Percentiles rank a stretch among this genome's conserved stretches.
phyloP scores from a whole-genome alignment of 768 basidiomycete genomes.

The Crucibulum laeve region DNA sequence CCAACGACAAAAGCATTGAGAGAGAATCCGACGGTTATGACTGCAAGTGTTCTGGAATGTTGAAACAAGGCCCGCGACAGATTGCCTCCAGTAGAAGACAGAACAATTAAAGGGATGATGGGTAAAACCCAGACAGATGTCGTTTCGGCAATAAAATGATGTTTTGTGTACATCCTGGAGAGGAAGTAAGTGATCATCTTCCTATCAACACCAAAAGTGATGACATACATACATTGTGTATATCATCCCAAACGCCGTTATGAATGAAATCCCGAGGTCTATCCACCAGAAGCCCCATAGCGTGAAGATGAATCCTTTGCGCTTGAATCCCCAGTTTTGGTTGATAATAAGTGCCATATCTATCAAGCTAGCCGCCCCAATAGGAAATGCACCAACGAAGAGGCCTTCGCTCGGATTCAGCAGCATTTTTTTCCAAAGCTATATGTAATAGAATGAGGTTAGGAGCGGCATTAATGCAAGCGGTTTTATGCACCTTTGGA shows the following conservation, averaged over 20 bases:
- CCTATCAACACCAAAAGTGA: too few relatives aligned
- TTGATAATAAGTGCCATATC: slow-evolving; percentile 45
- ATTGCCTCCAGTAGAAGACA: neutral
- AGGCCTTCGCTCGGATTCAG: slow-evolving; percentile 42
- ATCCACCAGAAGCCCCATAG: slow-evolving; percentile 72
- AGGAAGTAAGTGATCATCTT: too few relatives aligned
- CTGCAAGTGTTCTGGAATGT: neutral
- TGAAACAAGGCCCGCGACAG: neutral
- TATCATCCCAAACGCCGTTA: slow-evolving; percentile 13
- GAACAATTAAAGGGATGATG: neutral
- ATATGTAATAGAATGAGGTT: slow-evolving; percentile 51
- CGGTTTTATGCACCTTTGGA: neutral
- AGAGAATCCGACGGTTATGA: neutral
- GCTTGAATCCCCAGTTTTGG: slow-evolving; percentile 40
- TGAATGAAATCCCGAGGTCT: slow-evolving; percentile 47
- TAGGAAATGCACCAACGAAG: slow-evolving; percentile 44
- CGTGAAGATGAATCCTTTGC: slow-evolving; percentile 43
- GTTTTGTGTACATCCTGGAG: slow-evolving; percentile 9
- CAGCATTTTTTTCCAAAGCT: slow-evolving; percentile 34
- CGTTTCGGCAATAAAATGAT: neutral
- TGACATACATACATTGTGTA: slow-evolving; percentile 9
- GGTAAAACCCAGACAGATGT: slow-evolving; percentile 1
- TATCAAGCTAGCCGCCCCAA: slow-evolving; percentile 58
- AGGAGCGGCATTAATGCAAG: slow-evolving; percentile 22
- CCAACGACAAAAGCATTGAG: neutral